phyloP scores from a whole-genome alignment of 768 basidiomycete genomes.

The Leucosporidium creatinivorum region DNA sequence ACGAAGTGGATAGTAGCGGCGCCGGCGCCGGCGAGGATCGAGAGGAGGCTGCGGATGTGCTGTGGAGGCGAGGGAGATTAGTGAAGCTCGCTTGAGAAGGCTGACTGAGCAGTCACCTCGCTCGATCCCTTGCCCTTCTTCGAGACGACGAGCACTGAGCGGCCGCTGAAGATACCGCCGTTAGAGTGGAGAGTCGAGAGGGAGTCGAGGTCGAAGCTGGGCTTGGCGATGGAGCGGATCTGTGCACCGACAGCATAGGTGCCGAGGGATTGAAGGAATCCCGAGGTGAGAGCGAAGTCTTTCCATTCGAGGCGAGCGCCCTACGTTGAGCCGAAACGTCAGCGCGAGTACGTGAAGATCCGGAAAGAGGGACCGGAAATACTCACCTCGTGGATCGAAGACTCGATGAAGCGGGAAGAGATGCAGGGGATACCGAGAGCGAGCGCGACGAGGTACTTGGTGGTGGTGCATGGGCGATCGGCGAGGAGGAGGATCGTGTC shows the following conservation, averaged over 20 bases:
- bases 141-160: conserved; percentile 49
- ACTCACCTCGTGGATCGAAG: conserved; percentile 49
- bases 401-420: conserved; percentile 1
- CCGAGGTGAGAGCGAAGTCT: conserved; percentile 54
- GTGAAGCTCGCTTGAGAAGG: neutral
- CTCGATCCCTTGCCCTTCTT: conserved; percentile 29
- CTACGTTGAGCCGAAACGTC: conserved; percentile 23
- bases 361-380: neutral
- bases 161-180: conserved; percentile 47
- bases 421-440: conserved; percentile 82
- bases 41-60: conserved; percentile 36
- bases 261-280: conserved; percentile 45
- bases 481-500: conserved; percentile 37
- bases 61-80: neutral
- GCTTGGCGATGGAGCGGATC: conserved; percentile 45
- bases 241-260: conserved; percentile 13
- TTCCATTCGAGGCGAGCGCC: conserved; percentile 52
- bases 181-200: conserved; percentile 31
- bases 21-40: conserved; percentile 71
- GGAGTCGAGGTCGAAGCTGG: conserved; percentile 51
- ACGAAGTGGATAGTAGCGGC: conserved; percentile 63
- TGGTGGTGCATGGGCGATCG: conserved; percentile 55
- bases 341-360: neutral
- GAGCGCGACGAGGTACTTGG: conserved; percentile 73
- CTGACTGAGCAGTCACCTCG: conserved; percentile 30